Percentiles rank a stretch among this genome's conserved stretches.
phyloP scores from a whole-genome alignment of 192 early-diverging fungal species.

The Umbelopsis sp. region DNA sequence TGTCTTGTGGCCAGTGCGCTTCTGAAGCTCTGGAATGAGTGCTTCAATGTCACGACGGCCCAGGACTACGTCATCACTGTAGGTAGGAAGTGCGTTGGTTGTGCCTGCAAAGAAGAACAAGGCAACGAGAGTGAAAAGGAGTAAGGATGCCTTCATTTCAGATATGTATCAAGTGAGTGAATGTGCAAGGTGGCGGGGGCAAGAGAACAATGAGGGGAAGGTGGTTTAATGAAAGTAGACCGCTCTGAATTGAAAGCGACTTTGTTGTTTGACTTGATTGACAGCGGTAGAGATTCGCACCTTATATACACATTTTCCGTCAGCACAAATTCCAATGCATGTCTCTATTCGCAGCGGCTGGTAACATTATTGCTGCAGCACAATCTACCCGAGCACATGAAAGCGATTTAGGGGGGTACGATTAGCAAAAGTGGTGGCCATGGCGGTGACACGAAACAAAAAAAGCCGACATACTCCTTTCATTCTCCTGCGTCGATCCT shows the following conservation, averaged over 20 bases:
- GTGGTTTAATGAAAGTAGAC: background rate
- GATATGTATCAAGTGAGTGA: background rate
- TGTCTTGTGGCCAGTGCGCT: background rate
- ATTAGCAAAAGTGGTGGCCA: background rate
- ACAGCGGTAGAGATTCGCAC: too few relatives aligned
- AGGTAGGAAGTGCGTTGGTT: background rate
- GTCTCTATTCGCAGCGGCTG: too few relatives aligned
- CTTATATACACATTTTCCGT: too few relatives aligned
- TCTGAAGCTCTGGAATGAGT: conserved; percentile 8
- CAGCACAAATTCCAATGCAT: too few relatives aligned
- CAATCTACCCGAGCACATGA: background rate
- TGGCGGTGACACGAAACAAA: background rate
- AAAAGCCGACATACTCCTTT: conserved; percentile 18
- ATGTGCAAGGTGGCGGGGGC: background rate
- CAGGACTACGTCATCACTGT: background rate
- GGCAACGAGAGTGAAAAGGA: conserved; percentile 2
- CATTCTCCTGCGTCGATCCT: conserved; percentile 15
- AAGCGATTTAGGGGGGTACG: background rate
- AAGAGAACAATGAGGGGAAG: conserved; percentile 4
- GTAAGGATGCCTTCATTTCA: conserved; percentile 9
- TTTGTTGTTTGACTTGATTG: too few relatives aligned
- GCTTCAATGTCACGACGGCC: conserved; percentile 11
- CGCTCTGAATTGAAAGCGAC: too few relatives aligned
- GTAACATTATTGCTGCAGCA: background rate
- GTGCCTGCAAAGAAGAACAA: conserved; percentile 16